Conservation (phyloP, 768 basidiomycete genomes). For the Rubroboletus pulcherrimus region DNA sequence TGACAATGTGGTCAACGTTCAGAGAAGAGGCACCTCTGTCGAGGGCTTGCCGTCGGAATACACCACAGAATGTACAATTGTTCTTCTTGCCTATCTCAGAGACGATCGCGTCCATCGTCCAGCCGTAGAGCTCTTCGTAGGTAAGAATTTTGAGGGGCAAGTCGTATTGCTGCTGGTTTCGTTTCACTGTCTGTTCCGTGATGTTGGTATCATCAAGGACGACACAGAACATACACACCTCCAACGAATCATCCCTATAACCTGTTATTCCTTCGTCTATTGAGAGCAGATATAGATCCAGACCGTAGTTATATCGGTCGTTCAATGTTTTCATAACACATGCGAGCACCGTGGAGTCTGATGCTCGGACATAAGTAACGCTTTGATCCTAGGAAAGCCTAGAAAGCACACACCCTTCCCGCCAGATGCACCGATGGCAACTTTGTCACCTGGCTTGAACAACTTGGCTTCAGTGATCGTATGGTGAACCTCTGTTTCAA, state of each 20-base stretch:
- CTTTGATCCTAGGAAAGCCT: background rate
- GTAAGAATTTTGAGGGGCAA: slow-evolving; percentile 95
- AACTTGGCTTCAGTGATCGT: slow-evolving; percentile 82
- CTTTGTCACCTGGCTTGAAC: slow-evolving; percentile 85
- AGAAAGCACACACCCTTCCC: slow-evolving; percentile 73
- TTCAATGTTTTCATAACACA: slow-evolving; percentile 96
- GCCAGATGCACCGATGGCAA: slow-evolving; percentile 97
- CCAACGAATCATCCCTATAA: slow-evolving; percentile 94
- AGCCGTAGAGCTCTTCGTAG: slow-evolving; percentile 95
- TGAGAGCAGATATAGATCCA: slow-evolving; percentile 87
- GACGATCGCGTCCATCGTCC: slow-evolving; percentile 99
- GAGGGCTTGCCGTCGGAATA: slow-evolving; percentile 93
- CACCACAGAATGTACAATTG: slow-evolving; percentile 99
- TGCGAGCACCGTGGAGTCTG: slow-evolving; percentile 97
- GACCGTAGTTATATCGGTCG: slow-evolving; percentile 87
- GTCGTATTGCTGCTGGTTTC: slow-evolving; percentile 92
- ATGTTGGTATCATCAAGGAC: slow-evolving; percentile 3
- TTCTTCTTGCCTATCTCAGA: slow-evolving; percentile 94
- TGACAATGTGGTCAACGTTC: slow-evolving; percentile 94
- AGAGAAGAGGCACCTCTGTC: slow-evolving; percentile 90
- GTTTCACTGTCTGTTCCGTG: slow-evolving; percentile 80
- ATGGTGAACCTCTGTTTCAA: slow-evolving; percentile 97
- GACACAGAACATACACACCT: slow-evolving; percentile 46
- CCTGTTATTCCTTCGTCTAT: slow-evolving; percentile 99
- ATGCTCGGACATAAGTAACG: background rate